Evolutionary conservation across 306 rosid genomes (phyloP), one percentile per base, ranked within the genome.

Genomic region (Dalbergia oliveri): DNA sequence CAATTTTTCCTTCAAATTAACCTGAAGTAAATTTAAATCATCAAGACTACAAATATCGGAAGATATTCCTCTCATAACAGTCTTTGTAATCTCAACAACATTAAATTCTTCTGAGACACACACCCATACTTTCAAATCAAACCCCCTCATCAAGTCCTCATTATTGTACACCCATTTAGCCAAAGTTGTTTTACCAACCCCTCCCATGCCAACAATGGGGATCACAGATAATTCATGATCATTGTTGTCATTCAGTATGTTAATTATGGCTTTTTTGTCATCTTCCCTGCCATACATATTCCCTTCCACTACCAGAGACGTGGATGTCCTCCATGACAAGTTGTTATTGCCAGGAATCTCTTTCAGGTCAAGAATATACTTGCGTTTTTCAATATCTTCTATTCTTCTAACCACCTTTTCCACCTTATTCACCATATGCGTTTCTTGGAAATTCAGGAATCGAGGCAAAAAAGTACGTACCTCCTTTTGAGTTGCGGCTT

Each of bases 201-300:
- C 77, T 5, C 53, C 77, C 35, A 54, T 72, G 18, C 77, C 77
- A 0, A 54, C 65, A 16, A 72, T 56, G 11, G 77, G 19, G 8
- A 72, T 37, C 19, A 72, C 77, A 16, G 37, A 37, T 6, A 41
- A 18, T 0, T 56, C 13, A 37, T 12, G 39, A 5, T 19, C 60
- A 18, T 3, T 8, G 18, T 61, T 12, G 9, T 12, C 66, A 31
- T 26, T 11, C 3, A 61, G 7, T 4, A 61, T 11, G 5, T 76
- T 16, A 62, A 76, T 26, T n/a, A 62, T n/a, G 51, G 23, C 51
- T 5, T 49, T 5, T 50, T 49, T 5, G 21, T 76, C 80, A 3
- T 49, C 0, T 16, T 49, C 37, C 62, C 72, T 49, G 14, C 80
- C 80, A 63, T 45, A 47, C 4, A 76, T 4, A 21, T 11, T 8